Base-by-base conservation (phyloP, 495 filamentous ascomycete species). In the Jackrogersella multiformis region DNA sequence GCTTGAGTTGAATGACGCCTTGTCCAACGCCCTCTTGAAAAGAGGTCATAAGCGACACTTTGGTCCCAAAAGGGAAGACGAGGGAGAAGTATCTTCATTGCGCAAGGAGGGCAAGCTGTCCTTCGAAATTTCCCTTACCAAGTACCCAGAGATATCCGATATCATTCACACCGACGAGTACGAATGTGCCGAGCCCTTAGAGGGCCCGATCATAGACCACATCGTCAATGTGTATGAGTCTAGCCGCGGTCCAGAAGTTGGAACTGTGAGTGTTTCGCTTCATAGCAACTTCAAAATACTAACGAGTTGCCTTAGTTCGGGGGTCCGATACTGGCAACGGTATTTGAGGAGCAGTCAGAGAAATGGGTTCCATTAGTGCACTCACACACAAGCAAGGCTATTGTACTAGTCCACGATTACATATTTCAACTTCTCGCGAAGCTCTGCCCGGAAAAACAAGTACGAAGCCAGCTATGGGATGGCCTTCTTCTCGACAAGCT, bases 291-390 rank as follows among this genome's bases (percentile, higher is more conserved):
- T 49, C 5, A 41, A 8, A 5, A 23, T 38, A 23, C 45, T 66
- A 23, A 73, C 20, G 2, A 24, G 2, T 10, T 5, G 52, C 20
- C 26, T 8, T 34, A 74, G 70, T 63, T 84, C 66, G 75, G 79
- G 24, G 34, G 61, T 2, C 48, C 68, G 0, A 32, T 89, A 0
- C 66, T 86, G 2, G 59, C 76, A 0, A 77, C 52, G 13, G 68
- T 79, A 0, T 83, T 86, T 69, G 79, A 77, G 24, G 76, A 84
- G 30, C 84, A 89, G 64, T 82, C 83, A 0, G 44, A 24, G 0
- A 87, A 85, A 20, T 89, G 84, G 86, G 56, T 71, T 0, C 23
- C 12, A 4, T 63, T 88, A 2, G 75, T 81, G 0, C 30, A 73
- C 10, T 77, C 74, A 0, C 83, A 87, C 56, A 73, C 85, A 7